Conservation (phyloP, 2,329 filamentous ascomycete species). For the Microascus cirrosus region DNA sequence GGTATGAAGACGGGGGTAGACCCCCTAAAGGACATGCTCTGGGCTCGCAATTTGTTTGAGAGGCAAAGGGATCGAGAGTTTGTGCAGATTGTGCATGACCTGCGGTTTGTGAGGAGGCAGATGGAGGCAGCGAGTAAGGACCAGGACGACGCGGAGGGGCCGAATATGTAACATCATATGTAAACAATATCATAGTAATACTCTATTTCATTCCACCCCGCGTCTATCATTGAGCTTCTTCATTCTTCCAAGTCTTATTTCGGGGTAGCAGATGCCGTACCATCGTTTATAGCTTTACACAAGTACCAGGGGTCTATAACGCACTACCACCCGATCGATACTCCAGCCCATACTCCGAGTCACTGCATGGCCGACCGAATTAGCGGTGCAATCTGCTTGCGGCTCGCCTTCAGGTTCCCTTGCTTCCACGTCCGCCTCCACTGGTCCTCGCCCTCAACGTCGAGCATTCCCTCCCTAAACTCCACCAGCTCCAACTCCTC, state of each 20-base stretch:
- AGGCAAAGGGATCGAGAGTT: background rate
- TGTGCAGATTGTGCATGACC: background rate
- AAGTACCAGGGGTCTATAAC: background rate
- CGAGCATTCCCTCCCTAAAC: constrained; percentile 38
- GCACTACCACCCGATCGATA: background rate
- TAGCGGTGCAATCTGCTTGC: constrained; percentile 60
- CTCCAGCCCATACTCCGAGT: background rate
- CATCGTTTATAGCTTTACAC: background rate
- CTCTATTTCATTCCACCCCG: background rate
- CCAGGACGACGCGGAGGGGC: background rate
- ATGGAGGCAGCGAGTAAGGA: background rate
- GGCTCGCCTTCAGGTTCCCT: constrained; percentile 45
- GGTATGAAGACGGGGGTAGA: background rate
- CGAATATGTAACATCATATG: background rate
- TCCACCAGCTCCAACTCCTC: constrained; percentile 43
- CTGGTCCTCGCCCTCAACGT: constrained; percentile 22
- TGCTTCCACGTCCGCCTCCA: constrained; percentile 59
- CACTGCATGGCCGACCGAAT: constrained; percentile 41
- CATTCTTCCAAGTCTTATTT: no score
- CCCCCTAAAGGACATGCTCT: background rate
- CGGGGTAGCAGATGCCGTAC: no score
- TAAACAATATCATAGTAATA: background rate
- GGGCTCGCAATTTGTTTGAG: constrained; percentile 1
- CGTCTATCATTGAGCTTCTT: no score
- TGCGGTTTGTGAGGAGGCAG: background rate